Percentiles rank a stretch among this genome's conserved stretches.
Conservation (phyloP, 2,329 filamentous ascomycete species). For the Davidsoniella virescens region DNA sequence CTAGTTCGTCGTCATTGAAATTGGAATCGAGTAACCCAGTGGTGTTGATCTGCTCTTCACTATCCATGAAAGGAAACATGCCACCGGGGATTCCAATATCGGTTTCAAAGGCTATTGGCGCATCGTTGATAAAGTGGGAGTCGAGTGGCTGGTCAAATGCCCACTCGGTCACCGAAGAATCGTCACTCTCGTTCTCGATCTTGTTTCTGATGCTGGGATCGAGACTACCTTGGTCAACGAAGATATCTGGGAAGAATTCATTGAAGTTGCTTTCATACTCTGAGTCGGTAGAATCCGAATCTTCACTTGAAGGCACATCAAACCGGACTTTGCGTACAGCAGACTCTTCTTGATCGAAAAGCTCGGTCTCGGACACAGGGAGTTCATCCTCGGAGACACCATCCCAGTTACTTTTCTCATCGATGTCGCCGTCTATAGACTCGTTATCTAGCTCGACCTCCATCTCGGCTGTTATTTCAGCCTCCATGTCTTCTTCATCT, state of each 20-base stretch:
- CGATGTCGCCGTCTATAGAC: slow-evolving; percentile 9
- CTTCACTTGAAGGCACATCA: slow-evolving; percentile 42
- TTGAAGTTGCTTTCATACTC: slow-evolving; percentile 32
- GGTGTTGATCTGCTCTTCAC: background rate
- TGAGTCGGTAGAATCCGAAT: slow-evolving; percentile 48
- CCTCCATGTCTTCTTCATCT: slow-evolving; percentile 17
- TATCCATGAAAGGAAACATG: slow-evolving; percentile 14
- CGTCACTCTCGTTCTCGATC: slow-evolving; percentile 51
- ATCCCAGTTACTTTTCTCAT: slow-evolving; percentile 10
- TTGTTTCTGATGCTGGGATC: slow-evolving; percentile 57
- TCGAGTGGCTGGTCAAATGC: slow-evolving; percentile 32
- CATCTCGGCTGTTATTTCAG: background rate
- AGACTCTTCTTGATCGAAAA: slow-evolving; percentile 23
- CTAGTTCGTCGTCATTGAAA: background rate
- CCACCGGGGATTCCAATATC: slow-evolving; percentile 25
- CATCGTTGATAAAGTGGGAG: slow-evolving; percentile 16
- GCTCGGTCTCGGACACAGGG: background rate
- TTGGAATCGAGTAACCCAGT: background rate
- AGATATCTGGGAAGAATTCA: slow-evolving; percentile 61
- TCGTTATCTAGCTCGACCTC: background rate
- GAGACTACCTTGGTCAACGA: slow-evolving; percentile 57
- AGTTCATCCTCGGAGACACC: slow-evolving; percentile 6
- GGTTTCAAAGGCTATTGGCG: slow-evolving; percentile 18
- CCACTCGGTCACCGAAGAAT: slow-evolving; percentile 45
- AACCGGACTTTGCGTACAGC: slow-evolving; percentile 57